phyloP scores from a whole-genome alignment of 2,329 filamentous ascomycete species.

The Clonostachys solani region DNA sequence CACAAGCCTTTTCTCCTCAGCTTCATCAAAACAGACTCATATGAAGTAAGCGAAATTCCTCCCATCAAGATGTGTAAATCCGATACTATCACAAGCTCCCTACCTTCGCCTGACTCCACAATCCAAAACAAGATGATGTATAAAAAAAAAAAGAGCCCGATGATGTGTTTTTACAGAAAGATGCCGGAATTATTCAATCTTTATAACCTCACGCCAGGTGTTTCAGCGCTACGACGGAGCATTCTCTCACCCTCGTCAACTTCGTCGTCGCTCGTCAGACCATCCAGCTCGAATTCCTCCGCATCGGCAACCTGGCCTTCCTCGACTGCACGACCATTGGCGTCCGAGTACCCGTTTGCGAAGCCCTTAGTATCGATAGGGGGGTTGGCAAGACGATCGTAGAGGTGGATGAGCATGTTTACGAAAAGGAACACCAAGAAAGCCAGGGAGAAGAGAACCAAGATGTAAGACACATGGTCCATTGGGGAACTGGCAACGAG shows the following conservation, averaged over 20 bases:
- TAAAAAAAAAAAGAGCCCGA: too few relatives aligned
- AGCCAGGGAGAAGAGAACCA: conserved; percentile 86
- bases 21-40: too few relatives aligned
- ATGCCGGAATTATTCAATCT: too few relatives aligned
- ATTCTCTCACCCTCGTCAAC: conserved; percentile 46
- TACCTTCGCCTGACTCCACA: too few relatives aligned
- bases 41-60: too few relatives aligned
- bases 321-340: conserved; percentile 29
- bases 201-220: not conserved
- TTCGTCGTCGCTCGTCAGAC: conserved; percentile 85
- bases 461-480: conserved; percentile 86
- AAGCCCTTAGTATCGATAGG: conserved; percentile 26
- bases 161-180: too few relatives aligned
- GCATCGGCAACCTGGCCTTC: conserved; percentile 68
- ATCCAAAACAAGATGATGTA: too few relatives aligned
- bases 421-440: conserved; percentile 89
- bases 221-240: conserved; percentile 9
- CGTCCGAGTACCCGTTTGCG: conserved; percentile 24
- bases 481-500: conserved; percentile 70
- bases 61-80: too few relatives aligned
- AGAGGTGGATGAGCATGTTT: conserved; percentile 81
- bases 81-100: too few relatives aligned
- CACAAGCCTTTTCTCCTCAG: too few relatives aligned
- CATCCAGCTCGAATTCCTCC: conserved; percentile 91
- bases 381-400: conserved; percentile 57